phyloP scores from a whole-genome alignment of 2,329 filamentous ascomycete genomes.

The Fusarium subglutinans region DNA sequence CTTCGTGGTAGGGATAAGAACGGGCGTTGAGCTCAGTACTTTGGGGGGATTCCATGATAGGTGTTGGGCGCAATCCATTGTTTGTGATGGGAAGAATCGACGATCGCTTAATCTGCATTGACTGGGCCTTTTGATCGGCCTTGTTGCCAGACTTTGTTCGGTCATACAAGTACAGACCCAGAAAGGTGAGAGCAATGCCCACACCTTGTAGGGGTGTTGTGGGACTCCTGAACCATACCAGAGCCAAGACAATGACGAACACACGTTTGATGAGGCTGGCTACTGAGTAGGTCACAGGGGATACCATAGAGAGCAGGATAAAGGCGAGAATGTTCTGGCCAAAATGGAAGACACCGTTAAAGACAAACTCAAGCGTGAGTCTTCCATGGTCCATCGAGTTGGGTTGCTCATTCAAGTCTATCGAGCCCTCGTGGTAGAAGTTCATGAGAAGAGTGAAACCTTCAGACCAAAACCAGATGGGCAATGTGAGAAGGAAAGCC shows the following conservation, averaged over 20 bases:
- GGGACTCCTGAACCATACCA: constrained; percentile 93
- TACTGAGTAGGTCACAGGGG: constrained; percentile 96
- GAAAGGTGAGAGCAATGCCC: constrained; percentile 88
- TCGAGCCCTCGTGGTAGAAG: constrained; percentile 81
- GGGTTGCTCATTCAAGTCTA: constrained; percentile 68
- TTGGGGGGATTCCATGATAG: constrained; percentile 36
- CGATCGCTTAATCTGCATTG: constrained; percentile 50
- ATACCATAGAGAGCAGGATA: constrained; percentile 88
- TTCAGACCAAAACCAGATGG: constrained; percentile 94
- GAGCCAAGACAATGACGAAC: constrained; percentile 93
- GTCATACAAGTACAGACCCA: constrained; percentile 95
- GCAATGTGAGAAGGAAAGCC: constrained; percentile 86
- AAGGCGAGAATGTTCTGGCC: constrained; percentile 96
- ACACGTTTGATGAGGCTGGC: constrained; percentile 96
- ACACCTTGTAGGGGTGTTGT: constrained; percentile 85
- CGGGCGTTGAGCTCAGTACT: constrained; percentile 42
- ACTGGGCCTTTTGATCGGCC: constrained; percentile 82
- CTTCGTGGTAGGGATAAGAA: constrained; percentile 57
- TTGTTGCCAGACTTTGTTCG: constrained; percentile 88
- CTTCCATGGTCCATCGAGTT: constrained; percentile 81
- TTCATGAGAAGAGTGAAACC: constrained; percentile 81
- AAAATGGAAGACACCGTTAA: constrained; percentile 98
- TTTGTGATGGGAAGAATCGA: constrained; percentile 74
- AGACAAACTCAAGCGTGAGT: constrained; percentile 84
- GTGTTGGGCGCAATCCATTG: constrained; percentile 43